A percentile compares a stretch with the other conserved stretches of the same genome.
Evolutionary conservation across 2,329 filamentous ascomycete genomes (phyloP).

Genomic region (Ceratocystis diversiconidia): DNA sequence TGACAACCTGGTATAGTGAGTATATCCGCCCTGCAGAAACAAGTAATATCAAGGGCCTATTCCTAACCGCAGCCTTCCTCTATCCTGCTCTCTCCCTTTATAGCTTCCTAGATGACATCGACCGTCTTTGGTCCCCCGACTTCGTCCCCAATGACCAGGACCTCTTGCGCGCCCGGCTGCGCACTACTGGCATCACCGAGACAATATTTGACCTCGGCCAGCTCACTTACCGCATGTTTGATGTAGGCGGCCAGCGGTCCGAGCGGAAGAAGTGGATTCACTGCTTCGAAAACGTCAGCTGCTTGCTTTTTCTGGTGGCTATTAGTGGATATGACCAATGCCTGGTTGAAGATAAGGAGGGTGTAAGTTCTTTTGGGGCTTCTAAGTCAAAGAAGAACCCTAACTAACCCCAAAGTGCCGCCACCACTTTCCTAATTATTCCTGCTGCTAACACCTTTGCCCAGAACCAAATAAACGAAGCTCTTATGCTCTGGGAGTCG

Average conservation of each 20-base stretch:
- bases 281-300: constrained; percentile 88
- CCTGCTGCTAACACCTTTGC: constrained; percentile 11
- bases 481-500: constrained; percentile 74
- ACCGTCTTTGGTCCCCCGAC: constrained; percentile 58
- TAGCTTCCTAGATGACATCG: constrained; percentile 72
- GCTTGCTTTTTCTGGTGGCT: constrained; percentile 81
- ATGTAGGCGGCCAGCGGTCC: constrained; percentile 81
- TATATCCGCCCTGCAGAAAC: background rate
- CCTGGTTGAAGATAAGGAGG: constrained; percentile 88
- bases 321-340: constrained; percentile 96
- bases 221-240: constrained; percentile 93
- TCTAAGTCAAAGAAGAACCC: background rate
- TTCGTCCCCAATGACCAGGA: constrained; percentile 92
- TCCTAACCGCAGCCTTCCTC: background rate
- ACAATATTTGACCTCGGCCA: constrained; percentile 85
- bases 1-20: constrained; percentile 88
- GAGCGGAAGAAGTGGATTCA: constrained; percentile 98
- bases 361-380: constrained; percentile 44
- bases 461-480: constrained; percentile 84
- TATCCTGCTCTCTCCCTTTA: background rate
- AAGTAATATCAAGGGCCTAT: background rate
- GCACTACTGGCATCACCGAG: constrained; percentile 92
- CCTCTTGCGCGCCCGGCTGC: constrained; percentile 73
- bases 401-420: background rate
- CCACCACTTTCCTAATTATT: background rate